Evolutionary conservation across 306 rosid species (phyloP).

Genomic region (Adenanthera pavonina): DNA sequence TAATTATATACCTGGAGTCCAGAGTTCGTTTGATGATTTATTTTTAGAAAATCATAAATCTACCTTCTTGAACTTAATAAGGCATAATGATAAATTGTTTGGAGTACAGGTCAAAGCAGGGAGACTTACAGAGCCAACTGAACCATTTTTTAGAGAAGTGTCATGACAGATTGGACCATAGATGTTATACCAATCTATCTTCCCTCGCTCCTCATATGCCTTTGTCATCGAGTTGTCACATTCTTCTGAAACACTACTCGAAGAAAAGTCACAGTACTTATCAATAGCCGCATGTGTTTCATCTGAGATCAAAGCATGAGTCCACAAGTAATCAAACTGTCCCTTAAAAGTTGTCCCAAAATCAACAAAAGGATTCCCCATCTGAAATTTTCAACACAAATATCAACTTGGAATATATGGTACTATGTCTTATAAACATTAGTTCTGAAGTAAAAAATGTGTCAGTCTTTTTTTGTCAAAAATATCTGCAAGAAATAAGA

Average conservation of each 20-base stretch:
- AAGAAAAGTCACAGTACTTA: conserved; percentile 49
- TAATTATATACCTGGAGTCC: conserved; percentile 42
- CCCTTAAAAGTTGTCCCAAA: conserved; percentile 36
- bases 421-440: too few species aligned
- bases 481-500: too few species aligned
- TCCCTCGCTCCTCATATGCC: conserved; percentile 37
- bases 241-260: conserved; percentile 3
- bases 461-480: too few species aligned
- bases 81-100: too few species aligned
- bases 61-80: too few species aligned
- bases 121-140: conserved; percentile 49
- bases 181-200: conserved; percentile 45
- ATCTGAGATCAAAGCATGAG: conserved; percentile 64
- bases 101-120: not conserved
- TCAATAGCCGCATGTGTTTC: conserved; percentile 53
- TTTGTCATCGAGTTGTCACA: conserved; percentile 30
- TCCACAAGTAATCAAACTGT: conserved; percentile 51
- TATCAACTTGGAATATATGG: not conserved
- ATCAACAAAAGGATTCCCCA: conserved; percentile 68
- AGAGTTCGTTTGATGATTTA: too few species aligned
- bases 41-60: too few species aligned
- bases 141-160: conserved; percentile 35
- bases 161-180: conserved; percentile 57
- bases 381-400: conserved; percentile 43
- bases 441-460: too few species aligned